A percentile compares a stretch with the other conserved stretches of the same genome.
Evolutionary conservation across 306 rosid species (phyloP).

Genomic region (Nissolia schottii): DNA sequence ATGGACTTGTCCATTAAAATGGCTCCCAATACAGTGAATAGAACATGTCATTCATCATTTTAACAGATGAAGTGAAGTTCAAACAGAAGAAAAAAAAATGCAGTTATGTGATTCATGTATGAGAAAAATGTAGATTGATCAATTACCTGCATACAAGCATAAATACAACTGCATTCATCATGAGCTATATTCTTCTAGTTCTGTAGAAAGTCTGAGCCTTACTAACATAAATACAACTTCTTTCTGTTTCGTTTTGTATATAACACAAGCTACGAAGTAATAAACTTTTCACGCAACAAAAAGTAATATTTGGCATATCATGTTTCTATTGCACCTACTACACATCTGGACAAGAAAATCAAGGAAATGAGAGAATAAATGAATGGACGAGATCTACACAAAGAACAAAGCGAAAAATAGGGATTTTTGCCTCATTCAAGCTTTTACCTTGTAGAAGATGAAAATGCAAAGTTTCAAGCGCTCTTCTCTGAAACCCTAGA

Average conservation of each 20-base stretch:
- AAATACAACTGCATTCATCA: too few relatives aligned
- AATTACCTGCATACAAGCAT: conserved; percentile 65
- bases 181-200: conserved; percentile 45
- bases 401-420: too few relatives aligned
- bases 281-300: conserved; percentile 8
- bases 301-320: conserved; percentile 11
- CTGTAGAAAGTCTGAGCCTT: conserved; percentile 43
- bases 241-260: background rate
- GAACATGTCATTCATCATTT: conserved; percentile 45
- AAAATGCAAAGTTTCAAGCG: too few relatives aligned
- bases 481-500: too few relatives aligned
- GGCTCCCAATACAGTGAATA: conserved; percentile 51
- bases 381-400: too few relatives aligned
- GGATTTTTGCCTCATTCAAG: too few relatives aligned
- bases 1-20: conserved; percentile 62
- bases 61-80: background rate
- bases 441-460: too few relatives aligned
- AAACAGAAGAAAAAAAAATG: background rate
- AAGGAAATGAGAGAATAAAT: too few relatives aligned
- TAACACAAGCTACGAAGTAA: background rate
- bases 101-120: background rate
- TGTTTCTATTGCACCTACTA: conserved; percentile 15
- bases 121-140: too few relatives aligned
- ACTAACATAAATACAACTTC: background rate
- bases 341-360: too few relatives aligned